phyloP scores from a whole-genome alignment of 495 filamentous ascomycete genomes.

The Acidomyces sp. region DNA sequence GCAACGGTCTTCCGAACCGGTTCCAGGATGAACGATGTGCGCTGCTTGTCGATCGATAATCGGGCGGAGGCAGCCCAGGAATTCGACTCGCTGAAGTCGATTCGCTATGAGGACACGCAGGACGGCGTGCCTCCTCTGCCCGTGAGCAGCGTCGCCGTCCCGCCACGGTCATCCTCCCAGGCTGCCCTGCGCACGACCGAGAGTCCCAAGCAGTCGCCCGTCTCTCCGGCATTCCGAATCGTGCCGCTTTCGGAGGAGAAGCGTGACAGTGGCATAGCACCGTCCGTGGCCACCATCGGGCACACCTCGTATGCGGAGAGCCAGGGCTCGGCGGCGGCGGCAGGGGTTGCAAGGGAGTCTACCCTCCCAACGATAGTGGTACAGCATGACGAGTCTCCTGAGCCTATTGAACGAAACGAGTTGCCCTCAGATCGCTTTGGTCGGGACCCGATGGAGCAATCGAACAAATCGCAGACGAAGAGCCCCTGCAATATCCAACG shows the following conservation, averaged over 20 bases:
- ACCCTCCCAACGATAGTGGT: slow-evolving; percentile 30
- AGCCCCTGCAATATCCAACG: slow-evolving; percentile 1
- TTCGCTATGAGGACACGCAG: slow-evolving; percentile 15
- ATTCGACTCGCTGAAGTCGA: slow-evolving; percentile 4
- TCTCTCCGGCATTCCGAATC: not conserved
- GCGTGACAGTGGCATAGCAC: slow-evolving; percentile 20
- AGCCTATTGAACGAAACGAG: slow-evolving; percentile 2
- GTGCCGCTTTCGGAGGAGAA: slow-evolving; percentile 12
- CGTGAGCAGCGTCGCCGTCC: slow-evolving; percentile 7
- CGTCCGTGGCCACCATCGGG: slow-evolving; percentile 12
- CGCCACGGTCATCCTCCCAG: slow-evolving; percentile 1
- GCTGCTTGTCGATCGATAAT: too few species aligned
- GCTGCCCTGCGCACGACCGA: not conserved
- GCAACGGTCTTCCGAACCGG: too few species aligned
- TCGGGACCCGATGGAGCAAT: not conserved
- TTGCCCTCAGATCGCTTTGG: slow-evolving; percentile 6
- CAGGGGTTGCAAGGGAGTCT: slow-evolving; percentile 11
- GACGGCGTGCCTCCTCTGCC: slow-evolving; percentile 11
- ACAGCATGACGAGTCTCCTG: slow-evolving; percentile 17
- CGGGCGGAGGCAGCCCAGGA: slow-evolving; percentile 1
- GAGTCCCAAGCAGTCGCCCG: not conserved
- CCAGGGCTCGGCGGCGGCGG: not conserved
- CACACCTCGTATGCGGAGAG: slow-evolving; percentile 9
- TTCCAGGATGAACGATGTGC: too few species aligned
- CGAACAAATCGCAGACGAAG: not conserved